Evolutionary conservation across 179 eudicot genomes (phyloP).

Genomic region (Silene coronaria): DNA sequence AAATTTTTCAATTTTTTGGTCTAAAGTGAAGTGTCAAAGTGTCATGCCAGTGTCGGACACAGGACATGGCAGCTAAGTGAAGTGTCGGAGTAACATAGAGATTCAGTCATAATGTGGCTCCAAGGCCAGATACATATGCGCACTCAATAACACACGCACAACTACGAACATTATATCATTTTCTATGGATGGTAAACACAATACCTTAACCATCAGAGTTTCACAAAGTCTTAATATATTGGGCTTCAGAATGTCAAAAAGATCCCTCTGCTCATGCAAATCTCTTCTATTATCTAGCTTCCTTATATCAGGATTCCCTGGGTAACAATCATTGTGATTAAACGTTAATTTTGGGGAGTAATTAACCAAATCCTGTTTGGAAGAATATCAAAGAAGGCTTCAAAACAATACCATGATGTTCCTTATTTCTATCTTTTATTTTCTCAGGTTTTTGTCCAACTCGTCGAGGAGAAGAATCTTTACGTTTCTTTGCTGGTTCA

Average conservation of each 20-base stretch:
- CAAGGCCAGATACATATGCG: neutral
- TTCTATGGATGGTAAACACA: slow-evolving; percentile 14
- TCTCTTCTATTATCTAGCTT: slow-evolving; percentile 24
- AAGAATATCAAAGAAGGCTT: neutral
- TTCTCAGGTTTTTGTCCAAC: slow-evolving; percentile 27
- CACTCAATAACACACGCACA: neutral
- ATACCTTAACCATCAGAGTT: slow-evolving; percentile 55
- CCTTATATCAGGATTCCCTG: slow-evolving; percentile 18
- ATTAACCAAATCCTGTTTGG: neutral
- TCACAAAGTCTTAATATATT: slow-evolving; percentile 45
- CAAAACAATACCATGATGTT: slow-evolving; percentile 24
- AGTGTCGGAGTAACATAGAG: too few relatives aligned
- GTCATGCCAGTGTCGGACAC: too few relatives aligned
- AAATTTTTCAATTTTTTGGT: too few relatives aligned
- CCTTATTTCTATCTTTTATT: slow-evolving; percentile 24
- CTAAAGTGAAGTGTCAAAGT: too few relatives aligned
- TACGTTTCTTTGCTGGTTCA: slow-evolving; percentile 50
- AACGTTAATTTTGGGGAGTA: neutral
- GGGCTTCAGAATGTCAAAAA: slow-evolving; percentile 45
- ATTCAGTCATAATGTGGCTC: neutral
- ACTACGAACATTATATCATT: neutral
- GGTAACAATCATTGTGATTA: neutral
- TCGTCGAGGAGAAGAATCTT: slow-evolving; percentile 32
- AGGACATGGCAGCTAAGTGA: too few relatives aligned
- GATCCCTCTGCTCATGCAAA: slow-evolving; percentile 40